Evolutionary conservation across 352 stramenopile genomes (phyloP), one percentile per base, ranked within the genome.

Genomic region (Stramenopiles sp.): DNA sequence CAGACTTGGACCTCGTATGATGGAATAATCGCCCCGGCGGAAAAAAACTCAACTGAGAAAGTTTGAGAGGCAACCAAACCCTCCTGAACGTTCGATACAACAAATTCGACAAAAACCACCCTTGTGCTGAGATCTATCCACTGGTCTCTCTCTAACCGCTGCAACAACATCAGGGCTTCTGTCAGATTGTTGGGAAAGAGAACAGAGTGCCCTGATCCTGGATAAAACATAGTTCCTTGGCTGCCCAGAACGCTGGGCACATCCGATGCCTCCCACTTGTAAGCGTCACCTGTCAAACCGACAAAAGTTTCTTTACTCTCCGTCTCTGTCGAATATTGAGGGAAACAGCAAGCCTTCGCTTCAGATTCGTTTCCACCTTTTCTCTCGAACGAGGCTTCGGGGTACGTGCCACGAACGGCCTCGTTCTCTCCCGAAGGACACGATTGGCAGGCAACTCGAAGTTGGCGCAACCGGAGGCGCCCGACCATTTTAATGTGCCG

Each of bases 1-100:
- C 43, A 53, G 43, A 53, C 43, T 53, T 53, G 43, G 25, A 53
- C 43, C 43, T 53, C 43, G 43, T 53, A 53, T 53, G 43, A 53
- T 25, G 43, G 43, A 18, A 53, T 53, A 53, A 53, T 53, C 12
- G 43, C 43, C 43, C 43, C 43, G 43, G 43, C 43, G 25, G 43
- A 53, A 53, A 53, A 53, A 53, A 53, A 53, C 43, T 53, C 43
- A 53, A 53, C 43, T 18, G 43, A 53, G 43, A 53, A 53, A 53
- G 43, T 53, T 53, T 53, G 43, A 25, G 43, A 53, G 43, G 43
- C 43, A 53, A 53, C 25, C 43, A 53, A 53, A 53, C 43, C 43
- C 43, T 53, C 43, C 43, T 53, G 43, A 53, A 53, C 12, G 43
- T 53, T 53, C 12, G 43, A 53, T 25, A 53, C 43, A 53, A 53